Conservation (phyloP, 441 rosid species). For the Adansonia gregorii region DNA sequence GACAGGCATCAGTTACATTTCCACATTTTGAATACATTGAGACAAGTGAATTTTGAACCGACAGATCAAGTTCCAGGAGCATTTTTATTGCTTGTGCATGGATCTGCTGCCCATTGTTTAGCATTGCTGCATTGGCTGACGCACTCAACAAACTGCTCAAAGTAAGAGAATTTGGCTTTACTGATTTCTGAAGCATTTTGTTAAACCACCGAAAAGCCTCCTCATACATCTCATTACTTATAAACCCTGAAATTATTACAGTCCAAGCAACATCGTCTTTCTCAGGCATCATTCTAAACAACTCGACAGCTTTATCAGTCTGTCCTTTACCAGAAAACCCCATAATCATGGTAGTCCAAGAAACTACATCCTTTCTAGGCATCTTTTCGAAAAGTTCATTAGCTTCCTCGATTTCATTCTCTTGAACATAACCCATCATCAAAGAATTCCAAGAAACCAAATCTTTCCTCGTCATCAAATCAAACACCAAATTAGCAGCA, state of each 20-base stretch:
- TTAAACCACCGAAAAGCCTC: slow-evolving; percentile 59
- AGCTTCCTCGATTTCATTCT: slow-evolving; percentile 50
- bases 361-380: slow-evolving; percentile 66
- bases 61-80: slow-evolving; percentile 48
- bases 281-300: slow-evolving; percentile 68
- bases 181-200: slow-evolving; percentile 52
- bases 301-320: slow-evolving; percentile 47
- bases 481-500: slow-evolving; percentile 51
- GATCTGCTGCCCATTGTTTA: slow-evolving; percentile 60
- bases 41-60: slow-evolving; percentile 67
- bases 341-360: slow-evolving; percentile 71
- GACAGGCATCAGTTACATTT: slow-evolving; percentile 55
- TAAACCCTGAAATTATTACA: slow-evolving; percentile 67
- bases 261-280: slow-evolving; percentile 74
- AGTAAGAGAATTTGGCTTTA: slow-evolving; percentile 57
- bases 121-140: slow-evolving; percentile 62
- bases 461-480: slow-evolving; percentile 49
- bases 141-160: slow-evolving; percentile 68
- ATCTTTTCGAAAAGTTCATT: slow-evolving; percentile 54
- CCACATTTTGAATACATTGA: slow-evolving; percentile 83
- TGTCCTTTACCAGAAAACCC: slow-evolving; percentile 55
- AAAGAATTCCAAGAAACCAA: slow-evolving; percentile 75
- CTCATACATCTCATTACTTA: slow-evolving; percentile 55
- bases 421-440: slow-evolving; percentile 59
- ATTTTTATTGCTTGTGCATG: slow-evolving; percentile 56